Conservation (phyloP, 352 stramenopile genomes). For the Globisporangium solare region DNA sequence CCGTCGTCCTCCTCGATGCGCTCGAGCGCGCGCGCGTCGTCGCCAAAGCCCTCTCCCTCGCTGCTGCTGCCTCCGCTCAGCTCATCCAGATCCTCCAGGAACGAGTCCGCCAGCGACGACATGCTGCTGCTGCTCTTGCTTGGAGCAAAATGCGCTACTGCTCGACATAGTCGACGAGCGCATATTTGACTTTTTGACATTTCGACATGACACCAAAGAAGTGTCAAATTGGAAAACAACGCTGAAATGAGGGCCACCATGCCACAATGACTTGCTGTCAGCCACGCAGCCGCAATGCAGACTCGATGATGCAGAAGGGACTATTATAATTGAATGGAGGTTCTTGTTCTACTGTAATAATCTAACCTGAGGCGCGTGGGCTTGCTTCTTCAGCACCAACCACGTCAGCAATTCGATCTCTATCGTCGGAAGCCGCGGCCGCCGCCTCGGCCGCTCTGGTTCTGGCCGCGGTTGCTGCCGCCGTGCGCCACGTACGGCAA, state of each 20-base stretch:
- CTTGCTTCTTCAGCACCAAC: not conserved
- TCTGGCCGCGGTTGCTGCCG: slow-evolving; percentile 18
- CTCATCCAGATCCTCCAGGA: slow-evolving; percentile 88
- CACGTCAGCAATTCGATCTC: not conserved
- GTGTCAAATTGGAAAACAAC: not conserved
- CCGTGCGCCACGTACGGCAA: slow-evolving; percentile 28
- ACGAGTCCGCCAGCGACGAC: slow-evolving; percentile 84
- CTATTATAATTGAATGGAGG: too few species aligned
- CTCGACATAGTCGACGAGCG: too few species aligned
- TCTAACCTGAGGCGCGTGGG: not conserved
- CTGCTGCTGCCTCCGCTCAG: slow-evolving; percentile 77
- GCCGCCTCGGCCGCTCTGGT: slow-evolving; percentile 7
- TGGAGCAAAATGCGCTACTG: not conserved
- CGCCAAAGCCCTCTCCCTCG: slow-evolving; percentile 43
- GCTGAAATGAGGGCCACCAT: too few species aligned
- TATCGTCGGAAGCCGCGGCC: slow-evolving; percentile 5
- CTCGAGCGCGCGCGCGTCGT: not conserved
- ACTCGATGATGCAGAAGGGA: too few species aligned
- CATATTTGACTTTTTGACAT: not conserved
- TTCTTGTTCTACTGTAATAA: not conserved
- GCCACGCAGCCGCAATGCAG: too few species aligned
- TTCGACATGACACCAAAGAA: not conserved
- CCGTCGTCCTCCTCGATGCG: slow-evolving; percentile 6
- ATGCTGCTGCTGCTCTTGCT: slow-evolving; percentile 27
- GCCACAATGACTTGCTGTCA: slow-evolving; percentile 1